Evolutionary conservation across 768 basidiomycete genomes (phyloP), one percentile per base, ranked within the genome.

Genomic region (Goffeauzyma gilvescens): DNA sequence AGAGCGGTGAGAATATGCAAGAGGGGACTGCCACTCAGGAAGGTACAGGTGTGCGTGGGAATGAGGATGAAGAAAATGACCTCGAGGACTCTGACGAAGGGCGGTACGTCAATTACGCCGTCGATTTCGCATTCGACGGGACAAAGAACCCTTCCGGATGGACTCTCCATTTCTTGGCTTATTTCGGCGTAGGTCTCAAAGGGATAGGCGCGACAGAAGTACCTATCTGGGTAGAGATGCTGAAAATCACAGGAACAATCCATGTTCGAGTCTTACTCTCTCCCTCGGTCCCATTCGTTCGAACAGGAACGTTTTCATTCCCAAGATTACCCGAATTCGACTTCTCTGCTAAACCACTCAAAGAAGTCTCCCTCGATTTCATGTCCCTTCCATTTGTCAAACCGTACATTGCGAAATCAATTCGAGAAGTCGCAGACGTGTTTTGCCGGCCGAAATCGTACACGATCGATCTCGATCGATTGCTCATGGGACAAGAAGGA

Each of bases 211-310:
- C 47, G 6, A 49, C 55, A 3, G 62, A 64, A 35, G 33, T 61
- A n/a, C 59, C 64, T 2, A 59, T 65, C 9, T 63, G 61, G 45
- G 58, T 65, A 38, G 62, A 62, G 36, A 49, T 65, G 17, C 27
- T 62, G 18, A 52, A 51, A 10, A 51, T 63, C 28, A 55, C 51
- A 6, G 64, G 64, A 3, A 60, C 57, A 10, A 26, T 59, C 35
- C 58, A 62, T 35, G 13, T 63, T 6, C 50, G 62, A 9, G 48
- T 64, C 1, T 44, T 63, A 8, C 54, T 64, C 6, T 60, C 60
- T 12, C 59, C 64, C 4, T 56, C 58, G 3, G 62, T 60, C 0
- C 64, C 64, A 3, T 65, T 65, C 30, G 54, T 55, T 8, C 50
- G 61, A 6, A 58, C 57, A 1, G 62, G 50, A 2, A 60, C 57